Percentiles rank a stretch among this genome's conserved stretches.
phyloP scores from a whole-genome alignment of 306 rosid species.

The Malus domestica region DNA sequence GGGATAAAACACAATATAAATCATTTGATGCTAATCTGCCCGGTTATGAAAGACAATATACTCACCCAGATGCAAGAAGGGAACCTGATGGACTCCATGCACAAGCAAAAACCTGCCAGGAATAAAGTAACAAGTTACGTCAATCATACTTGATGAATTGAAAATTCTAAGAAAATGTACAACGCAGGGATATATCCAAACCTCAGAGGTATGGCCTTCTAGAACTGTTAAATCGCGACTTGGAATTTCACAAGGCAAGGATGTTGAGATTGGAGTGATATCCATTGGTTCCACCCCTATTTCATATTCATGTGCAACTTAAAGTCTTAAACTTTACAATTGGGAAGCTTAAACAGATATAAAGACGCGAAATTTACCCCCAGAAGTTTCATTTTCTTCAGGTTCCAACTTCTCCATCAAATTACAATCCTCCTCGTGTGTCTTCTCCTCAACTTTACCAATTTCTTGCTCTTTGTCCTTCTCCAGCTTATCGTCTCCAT shows the following conservation, averaged over 20 bases:
- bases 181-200: slow-evolving; percentile 14
- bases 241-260: slow-evolving; percentile 29
- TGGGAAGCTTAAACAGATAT: background rate
- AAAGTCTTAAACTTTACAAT: background rate
- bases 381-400: slow-evolving; percentile 31
- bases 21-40: background rate
- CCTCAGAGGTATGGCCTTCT: slow-evolving; percentile 72
- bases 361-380: slow-evolving; percentile 21
- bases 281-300: slow-evolving; percentile 68
- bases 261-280: slow-evolving; percentile 27
- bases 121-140: background rate
- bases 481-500: background rate
- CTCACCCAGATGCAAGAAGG: slow-evolving; percentile 74
- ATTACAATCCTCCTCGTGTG: slow-evolving; percentile 16
- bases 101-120: slow-evolving; percentile 58
- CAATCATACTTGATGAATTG: background rate
- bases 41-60: background rate
- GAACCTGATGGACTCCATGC: slow-evolving; percentile 69
- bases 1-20: background rate
- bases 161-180: background rate
- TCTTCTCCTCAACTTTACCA: slow-evolving; percentile 23
- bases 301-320: background rate
- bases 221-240: slow-evolving; percentile 37
- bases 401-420: slow-evolving; percentile 26
- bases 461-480: slow-evolving; percentile 35